These are phyloP conservation scores for Trametes cinnabarina DNA, from an alignment of 768 basidiomycete genomes.

Conservation along the genomic window DNA sequence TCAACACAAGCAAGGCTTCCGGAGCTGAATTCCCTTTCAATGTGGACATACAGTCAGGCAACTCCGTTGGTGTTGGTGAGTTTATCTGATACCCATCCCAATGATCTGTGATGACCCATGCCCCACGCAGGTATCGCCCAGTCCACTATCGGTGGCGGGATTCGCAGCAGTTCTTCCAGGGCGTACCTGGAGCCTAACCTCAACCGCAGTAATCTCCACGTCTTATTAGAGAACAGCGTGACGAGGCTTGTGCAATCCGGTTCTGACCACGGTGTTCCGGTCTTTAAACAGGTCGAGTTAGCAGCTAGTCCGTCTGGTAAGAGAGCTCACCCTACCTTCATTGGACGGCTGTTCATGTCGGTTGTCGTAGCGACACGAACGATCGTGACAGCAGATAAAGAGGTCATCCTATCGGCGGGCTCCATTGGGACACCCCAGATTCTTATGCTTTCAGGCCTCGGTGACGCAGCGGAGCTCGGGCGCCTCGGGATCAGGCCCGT, in stretches of 20 bases:
- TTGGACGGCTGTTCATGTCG: not conserved
- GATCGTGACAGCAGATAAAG: slow-evolving; percentile 14
- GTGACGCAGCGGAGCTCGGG: slow-evolving; percentile 20
- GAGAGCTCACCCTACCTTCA: not conserved
- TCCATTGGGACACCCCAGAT: slow-evolving; percentile 24
- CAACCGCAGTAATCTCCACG: slow-evolving; percentile 18
- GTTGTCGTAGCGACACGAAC: not conserved
- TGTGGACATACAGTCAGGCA: slow-evolving; percentile 43
- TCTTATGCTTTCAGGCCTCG: slow-evolving; percentile 32
- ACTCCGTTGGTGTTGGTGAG: slow-evolving; percentile 32
- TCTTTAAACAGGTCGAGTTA: slow-evolving; percentile 9
- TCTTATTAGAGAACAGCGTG: slow-evolving; percentile 22
- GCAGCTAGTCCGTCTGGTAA: slow-evolving; percentile 6
- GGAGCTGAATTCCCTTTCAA: slow-evolving; percentile 41
- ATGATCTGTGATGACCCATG: not conserved
- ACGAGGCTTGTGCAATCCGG: slow-evolving; percentile 12
- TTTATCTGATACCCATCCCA: not conserved
- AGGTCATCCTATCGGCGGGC: slow-evolving; percentile 27
- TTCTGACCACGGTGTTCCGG: not conserved
- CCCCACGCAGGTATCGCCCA: slow-evolving; percentile 14
- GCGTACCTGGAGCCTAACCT: slow-evolving; percentile 10
- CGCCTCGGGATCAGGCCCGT: slow-evolving; percentile 22
- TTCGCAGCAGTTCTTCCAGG: slow-evolving; percentile 6
- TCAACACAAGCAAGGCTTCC: slow-evolving; percentile 37
- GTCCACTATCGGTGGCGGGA: slow-evolving; percentile 4